These are phyloP conservation scores for Bertia moriformis DNA, from an alignment of 2,329 filamentous ascomycete genomes.

Conservation along the genomic window DNA sequence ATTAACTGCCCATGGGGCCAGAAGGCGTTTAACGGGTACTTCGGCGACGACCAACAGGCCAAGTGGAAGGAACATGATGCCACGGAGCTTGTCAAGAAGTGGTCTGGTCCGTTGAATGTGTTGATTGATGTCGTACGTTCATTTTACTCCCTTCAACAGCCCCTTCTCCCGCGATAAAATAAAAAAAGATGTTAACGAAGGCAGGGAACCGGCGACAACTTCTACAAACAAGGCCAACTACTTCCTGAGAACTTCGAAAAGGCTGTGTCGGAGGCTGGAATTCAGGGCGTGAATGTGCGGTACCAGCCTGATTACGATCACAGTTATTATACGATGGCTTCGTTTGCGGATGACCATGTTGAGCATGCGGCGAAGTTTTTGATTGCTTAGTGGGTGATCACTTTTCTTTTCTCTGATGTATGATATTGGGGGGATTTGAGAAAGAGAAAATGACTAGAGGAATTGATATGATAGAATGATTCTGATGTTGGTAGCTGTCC, in stretches of 20 bases:
- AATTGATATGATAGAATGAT: too few relatives aligned
- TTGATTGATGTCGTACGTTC: slow-evolving; percentile 71
- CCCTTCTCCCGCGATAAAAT: too few relatives aligned
- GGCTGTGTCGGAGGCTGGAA: slow-evolving; percentile 62
- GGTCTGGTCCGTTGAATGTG: slow-evolving; percentile 53
- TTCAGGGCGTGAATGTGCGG: slow-evolving; percentile 60
- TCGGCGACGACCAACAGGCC: slow-evolving; percentile 58
- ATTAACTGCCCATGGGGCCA: slow-evolving; percentile 78
- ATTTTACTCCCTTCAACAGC: neutral
- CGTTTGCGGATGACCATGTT: slow-evolving; percentile 80
- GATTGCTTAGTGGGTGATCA: neutral
- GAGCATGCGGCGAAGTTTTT: slow-evolving; percentile 82
- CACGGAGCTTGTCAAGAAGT: slow-evolving; percentile 70
- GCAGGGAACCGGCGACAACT: slow-evolving; percentile 82
- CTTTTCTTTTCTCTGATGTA: neutral
- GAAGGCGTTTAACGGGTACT: slow-evolving; percentile 86
- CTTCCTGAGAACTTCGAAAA: slow-evolving; percentile 83
- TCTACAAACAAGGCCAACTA: slow-evolving; percentile 87
- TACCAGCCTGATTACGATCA: slow-evolving; percentile 91
- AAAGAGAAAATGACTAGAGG: too few relatives aligned
- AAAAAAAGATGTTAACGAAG: too few relatives aligned
- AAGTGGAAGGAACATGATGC: slow-evolving; percentile 85
- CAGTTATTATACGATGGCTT: slow-evolving; percentile 91
- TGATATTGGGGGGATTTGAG: too few relatives aligned
- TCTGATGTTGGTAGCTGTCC: too few relatives aligned